These are phyloP conservation scores for Penicillium sp. DNA, from an alignment of 2,329 filamentous ascomycete genomes.

Conservation along the genomic window DNA sequence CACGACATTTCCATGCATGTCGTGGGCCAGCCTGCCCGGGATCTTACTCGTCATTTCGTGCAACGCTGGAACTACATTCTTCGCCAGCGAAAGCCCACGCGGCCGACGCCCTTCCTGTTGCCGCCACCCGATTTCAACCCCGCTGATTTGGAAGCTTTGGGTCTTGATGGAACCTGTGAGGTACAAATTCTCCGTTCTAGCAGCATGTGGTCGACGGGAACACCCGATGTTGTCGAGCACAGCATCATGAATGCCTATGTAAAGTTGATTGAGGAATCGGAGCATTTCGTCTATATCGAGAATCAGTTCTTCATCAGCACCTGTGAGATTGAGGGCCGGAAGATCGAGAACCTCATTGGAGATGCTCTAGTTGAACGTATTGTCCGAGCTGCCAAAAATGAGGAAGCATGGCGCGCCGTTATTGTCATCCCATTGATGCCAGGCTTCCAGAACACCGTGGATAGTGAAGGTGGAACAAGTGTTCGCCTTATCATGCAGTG, in stretches of 20 bases:
- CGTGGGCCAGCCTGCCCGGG: conserved; percentile 89
- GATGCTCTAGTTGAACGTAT: conserved; percentile 93
- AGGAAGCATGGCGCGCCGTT: conserved; percentile 85
- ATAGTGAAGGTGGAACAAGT: conserved; percentile 89
- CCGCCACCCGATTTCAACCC: conserved; percentile 89
- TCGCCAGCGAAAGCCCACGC: conserved; percentile 85
- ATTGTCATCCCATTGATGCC: conserved; percentile 94
- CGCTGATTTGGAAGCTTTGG: conserved; percentile 81
- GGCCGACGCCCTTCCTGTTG: conserved; percentile 88
- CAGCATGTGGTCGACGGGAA: conserved; percentile 86
- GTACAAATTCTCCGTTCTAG: conserved; percentile 93
- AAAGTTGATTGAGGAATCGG: conserved; percentile 89
- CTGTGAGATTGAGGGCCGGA: conserved; percentile 80
- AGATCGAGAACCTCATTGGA: conserved; percentile 89
- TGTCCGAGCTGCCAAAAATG: conserved; percentile 75
- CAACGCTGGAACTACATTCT: conserved; percentile 98
- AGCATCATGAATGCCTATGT: conserved; percentile 96
- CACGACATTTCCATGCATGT: conserved; percentile 98
- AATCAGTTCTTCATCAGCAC: conserved; percentile 98
- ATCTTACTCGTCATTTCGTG: conserved; percentile 92
- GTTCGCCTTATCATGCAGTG: conserved; percentile 95
- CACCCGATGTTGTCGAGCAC: conserved; percentile 77
- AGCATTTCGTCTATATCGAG: conserved; percentile 98
- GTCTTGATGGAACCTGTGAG: conserved; percentile 90
- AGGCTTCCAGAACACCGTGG: conserved; percentile 97